Conservation (phyloP, 192 early-diverging fungal genomes). For the Thoreauomyces humboldtii region DNA sequence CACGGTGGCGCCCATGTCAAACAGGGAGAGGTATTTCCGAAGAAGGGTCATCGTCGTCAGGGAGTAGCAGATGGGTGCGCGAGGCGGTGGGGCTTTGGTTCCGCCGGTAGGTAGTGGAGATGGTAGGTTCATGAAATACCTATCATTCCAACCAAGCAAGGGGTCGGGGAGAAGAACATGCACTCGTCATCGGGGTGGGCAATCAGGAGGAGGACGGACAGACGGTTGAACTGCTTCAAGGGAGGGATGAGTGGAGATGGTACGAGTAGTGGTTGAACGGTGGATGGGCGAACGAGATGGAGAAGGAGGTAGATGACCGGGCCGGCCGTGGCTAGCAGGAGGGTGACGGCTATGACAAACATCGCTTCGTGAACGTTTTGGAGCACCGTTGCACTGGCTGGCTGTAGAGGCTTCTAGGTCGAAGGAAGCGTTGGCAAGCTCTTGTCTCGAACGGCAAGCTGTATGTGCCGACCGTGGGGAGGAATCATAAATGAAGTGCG, state of each 20-base stretch:
- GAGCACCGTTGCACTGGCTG: too few species aligned
- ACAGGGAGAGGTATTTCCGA: constrained; percentile 55
- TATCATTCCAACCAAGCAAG: too few species aligned
- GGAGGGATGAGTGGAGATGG: constrained; percentile 1
- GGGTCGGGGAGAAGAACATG: constrained; percentile 96
- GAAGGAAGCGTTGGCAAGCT: too few species aligned
- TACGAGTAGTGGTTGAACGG: neutral
- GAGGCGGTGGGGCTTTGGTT: too few species aligned
- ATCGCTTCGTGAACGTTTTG: too few species aligned
- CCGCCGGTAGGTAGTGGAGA: too few species aligned
- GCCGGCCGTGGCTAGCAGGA: neutral
- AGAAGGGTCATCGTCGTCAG: constrained; percentile 35
- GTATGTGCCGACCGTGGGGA: too few species aligned
- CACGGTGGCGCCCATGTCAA: constrained; percentile 31
- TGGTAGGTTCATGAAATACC: too few species aligned
- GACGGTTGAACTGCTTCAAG: constrained; percentile 18
- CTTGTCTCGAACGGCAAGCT: too few species aligned
- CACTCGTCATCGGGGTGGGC: constrained; percentile 98
- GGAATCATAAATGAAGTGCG: too few species aligned
- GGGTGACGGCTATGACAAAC: too few species aligned
- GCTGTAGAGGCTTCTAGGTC: too few species aligned
- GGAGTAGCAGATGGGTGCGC: constrained; percentile 48
- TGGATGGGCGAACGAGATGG: neutral
- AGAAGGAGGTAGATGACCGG: constrained; percentile 9
- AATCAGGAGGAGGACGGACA: constrained; percentile 65